These are phyloP conservation scores for Vigna nakashimae DNA, from an alignment of 306 rosid species.

Conservation along the genomic window DNA sequence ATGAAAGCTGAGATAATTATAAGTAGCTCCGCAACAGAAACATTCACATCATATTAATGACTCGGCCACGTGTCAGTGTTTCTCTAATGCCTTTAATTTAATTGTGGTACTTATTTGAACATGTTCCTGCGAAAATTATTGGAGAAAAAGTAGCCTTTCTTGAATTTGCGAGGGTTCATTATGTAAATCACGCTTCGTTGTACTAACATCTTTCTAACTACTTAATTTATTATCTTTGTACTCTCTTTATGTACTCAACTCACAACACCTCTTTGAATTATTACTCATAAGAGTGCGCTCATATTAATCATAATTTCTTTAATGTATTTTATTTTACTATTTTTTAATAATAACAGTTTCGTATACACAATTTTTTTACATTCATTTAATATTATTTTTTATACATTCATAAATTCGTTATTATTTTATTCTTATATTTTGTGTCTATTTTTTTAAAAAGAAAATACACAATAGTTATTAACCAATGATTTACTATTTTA, in stretches of 20 bases:
- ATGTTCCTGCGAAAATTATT: background rate
- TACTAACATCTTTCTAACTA: background rate
- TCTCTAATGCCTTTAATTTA: background rate
- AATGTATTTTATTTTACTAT: background rate
- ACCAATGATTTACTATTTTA: background rate
- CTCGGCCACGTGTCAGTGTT: background rate
- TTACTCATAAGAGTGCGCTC: background rate
- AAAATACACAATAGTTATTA: background rate
- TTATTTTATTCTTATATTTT: too few species aligned
- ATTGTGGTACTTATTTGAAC: background rate
- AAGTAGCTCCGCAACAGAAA: constrained; percentile 1
- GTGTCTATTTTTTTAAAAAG: too few species aligned
- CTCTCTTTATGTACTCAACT: background rate
- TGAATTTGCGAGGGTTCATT: background rate
- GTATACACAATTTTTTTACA: too few species aligned
- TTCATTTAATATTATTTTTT: too few species aligned
- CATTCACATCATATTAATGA: background rate
- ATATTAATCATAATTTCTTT: background rate
- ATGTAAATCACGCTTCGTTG: background rate
- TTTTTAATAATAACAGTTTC: too few species aligned
- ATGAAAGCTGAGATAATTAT: constrained; percentile 6
- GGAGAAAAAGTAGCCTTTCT: background rate
- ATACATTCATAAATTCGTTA: too few species aligned
- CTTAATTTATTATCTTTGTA: background rate
- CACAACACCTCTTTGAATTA: background rate